Percentiles rank a stretch among this genome's conserved stretches.
Conservation (phyloP, 495 filamentous ascomycete species). For the Aspergillus sclerotiicarbonarius region DNA sequence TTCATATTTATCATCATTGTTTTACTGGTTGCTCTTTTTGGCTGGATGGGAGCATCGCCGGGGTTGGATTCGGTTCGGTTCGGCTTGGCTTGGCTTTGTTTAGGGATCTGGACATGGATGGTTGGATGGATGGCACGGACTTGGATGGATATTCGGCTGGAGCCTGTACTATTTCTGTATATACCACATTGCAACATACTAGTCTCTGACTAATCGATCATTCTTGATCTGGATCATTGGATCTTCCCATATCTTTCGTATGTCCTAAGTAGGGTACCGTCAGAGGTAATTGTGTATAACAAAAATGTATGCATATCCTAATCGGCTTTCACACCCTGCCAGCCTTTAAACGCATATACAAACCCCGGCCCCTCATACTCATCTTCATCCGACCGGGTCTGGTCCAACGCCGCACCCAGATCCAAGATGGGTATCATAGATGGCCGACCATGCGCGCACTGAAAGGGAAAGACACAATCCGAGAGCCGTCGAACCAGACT, state of each 20-base stretch:
- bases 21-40: conserved; percentile 16
- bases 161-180: conserved; percentile 12
- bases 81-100: conserved; percentile 5
- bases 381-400: not conserved
- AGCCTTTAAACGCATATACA: conserved; percentile 22
- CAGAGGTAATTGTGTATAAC: not conserved
- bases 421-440: conserved; percentile 73
- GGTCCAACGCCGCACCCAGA: conserved; percentile 26
- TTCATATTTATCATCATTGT: conserved; percentile 17
- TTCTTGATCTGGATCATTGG: not conserved
- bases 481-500: conserved; percentile 61
- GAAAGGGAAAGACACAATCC: conserved; percentile 79
- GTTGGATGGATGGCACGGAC: conserved; percentile 1
- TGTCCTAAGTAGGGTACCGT: not conserved
- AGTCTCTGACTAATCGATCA: conserved; percentile 1
- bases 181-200: conserved; percentile 4
- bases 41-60: conserved; percentile 22
- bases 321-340: conserved; percentile 7
- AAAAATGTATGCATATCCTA: not conserved
- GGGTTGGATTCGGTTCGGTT: conserved; percentile 3
- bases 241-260: not conserved
- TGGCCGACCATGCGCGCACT: conserved; percentile 85
- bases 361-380: conserved; percentile 8
- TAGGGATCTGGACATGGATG: conserved; percentile 3
- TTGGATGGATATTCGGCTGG: conserved; percentile 4